phyloP scores from a whole-genome alignment of 257 asterid species.

The Ocimum tenuiflorum region DNA sequence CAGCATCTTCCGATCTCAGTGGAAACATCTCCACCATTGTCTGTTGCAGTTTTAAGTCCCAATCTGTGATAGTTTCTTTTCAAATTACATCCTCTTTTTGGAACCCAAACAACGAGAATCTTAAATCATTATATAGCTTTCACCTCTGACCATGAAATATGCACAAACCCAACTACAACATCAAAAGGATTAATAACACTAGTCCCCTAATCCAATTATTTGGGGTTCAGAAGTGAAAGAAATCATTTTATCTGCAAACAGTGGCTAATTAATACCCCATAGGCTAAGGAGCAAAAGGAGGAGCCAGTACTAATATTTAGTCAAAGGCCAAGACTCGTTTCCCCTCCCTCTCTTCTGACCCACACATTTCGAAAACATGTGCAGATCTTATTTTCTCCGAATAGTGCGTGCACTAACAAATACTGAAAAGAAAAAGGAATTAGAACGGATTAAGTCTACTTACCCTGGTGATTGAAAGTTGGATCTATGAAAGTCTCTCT shows the following conservation, averaged over 20 bases:
- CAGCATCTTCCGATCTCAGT: slow-evolving; percentile 86
- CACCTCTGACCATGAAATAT: background rate
- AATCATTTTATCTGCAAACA: too few species aligned
- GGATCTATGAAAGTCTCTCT: slow-evolving; percentile 93
- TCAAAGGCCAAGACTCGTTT: too few species aligned
- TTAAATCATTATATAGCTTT: background rate
- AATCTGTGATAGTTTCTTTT: slow-evolving; percentile 40
- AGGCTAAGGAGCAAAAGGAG: too few species aligned
- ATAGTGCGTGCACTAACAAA: too few species aligned
- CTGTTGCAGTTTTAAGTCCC: slow-evolving; percentile 89
- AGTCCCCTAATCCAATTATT: too few species aligned
- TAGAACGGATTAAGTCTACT: background rate
- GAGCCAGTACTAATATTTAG: too few species aligned
- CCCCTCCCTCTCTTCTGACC: too few species aligned
- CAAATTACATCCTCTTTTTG: background rate
- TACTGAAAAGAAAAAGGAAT: background rate
- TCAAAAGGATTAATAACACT: too few species aligned
- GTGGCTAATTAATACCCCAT: too few species aligned
- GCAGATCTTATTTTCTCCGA: background rate
- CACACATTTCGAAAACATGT: background rate
- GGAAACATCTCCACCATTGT: slow-evolving; percentile 92
- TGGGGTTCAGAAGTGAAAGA: too few species aligned
- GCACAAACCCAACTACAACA: too few species aligned
- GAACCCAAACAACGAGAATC: background rate
- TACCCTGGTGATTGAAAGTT: slow-evolving; percentile 97